Base-by-base conservation (phyloP, 345 rosid genomes). In the Hibiscus tridactylites region DNA sequence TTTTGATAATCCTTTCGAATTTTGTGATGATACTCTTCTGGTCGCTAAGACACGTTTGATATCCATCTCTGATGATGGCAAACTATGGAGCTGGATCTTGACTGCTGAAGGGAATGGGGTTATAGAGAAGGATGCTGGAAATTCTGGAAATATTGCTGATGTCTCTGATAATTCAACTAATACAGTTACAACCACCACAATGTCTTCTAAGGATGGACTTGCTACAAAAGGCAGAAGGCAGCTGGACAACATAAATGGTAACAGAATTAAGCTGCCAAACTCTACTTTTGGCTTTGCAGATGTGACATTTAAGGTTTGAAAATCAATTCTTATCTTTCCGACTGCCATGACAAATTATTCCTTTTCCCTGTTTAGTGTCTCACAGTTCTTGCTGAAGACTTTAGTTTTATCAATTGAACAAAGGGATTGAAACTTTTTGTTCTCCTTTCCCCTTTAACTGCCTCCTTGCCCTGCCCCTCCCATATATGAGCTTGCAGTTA, bases 11-110 rank as follows among this genome's bases (percentile, higher is more conserved):
- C 95, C 92, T 68, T 90, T 94, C 71, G 96, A 94, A 81, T 94
- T 94, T 76, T 81, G 81, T 52, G 95, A 91, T 67, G 87, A 90
- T 71, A 82, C 88, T 68, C 81, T 85, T 75, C 87, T 85, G 82
- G 83, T 81, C 76, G 81, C 91, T 44, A 88, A 88, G 84, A 87
- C 93, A 31, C 83, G 78, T 73, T 68, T 94, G 75, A 77, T 91
- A 68, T 90, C 96, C 79, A 86, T 94, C 73, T 90, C 98, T 74
- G 97, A 94, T 76, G 97, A 94, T 76, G 96, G 98, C 68, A 94
- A 90, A 85, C 74, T 90, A 65, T 91, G 97, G 97, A 88, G 82
- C 82, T 94, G 98, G 98, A 89, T 90, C 71, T 75, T 91, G 83
- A 90, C 87, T 72, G 86, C 87, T 74, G 91, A 91, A 89, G 95